Evolutionary conservation across 1,139 yeast species (phyloP).

Genomic region (Taphrina deformans): DNA sequence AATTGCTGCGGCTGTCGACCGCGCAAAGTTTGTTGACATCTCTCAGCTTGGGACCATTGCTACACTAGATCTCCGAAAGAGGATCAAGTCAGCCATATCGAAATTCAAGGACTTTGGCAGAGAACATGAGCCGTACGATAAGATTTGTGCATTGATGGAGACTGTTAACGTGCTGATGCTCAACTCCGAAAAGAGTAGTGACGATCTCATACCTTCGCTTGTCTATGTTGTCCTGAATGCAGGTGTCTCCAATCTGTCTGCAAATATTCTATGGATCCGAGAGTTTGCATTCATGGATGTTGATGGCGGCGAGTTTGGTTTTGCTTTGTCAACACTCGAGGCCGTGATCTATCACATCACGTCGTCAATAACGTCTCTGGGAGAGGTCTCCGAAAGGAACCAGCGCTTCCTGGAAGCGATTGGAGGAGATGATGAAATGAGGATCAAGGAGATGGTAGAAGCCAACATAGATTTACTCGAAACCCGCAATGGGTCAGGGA

Average conservation of each 20-base stretch:
- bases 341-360: slow-evolving; percentile 70
- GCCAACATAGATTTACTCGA: slow-evolving; percentile 36
- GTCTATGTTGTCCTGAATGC: slow-evolving; percentile 26
- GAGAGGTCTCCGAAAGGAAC: slow-evolving; percentile 53
- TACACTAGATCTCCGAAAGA: slow-evolving; percentile 15
- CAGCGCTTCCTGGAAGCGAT: slow-evolving; percentile 58
- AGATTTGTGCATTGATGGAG: slow-evolving; percentile 18
- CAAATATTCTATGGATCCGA: slow-evolving; percentile 66
- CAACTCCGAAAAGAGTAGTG: slow-evolving; percentile 25
- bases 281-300: slow-evolving; percentile 56
- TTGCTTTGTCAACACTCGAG: slow-evolving; percentile 74
- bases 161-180: slow-evolving; percentile 27
- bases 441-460: slow-evolving; percentile 34
- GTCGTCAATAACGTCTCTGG: slow-evolving; percentile 51
- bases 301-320: slow-evolving; percentile 58
- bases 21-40: slow-evolving; percentile 15
- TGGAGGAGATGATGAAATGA: slow-evolving; percentile 39
- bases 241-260: slow-evolving; percentile 50
- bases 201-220: slow-evolving; percentile 33
- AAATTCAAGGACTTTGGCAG: slow-evolving; percentile 12
- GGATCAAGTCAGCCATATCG: slow-evolving; percentile 15
- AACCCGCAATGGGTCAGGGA: slow-evolving; percentile 18
- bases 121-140: slow-evolving; percentile 21
- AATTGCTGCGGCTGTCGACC: slow-evolving; percentile 24
- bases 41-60: slow-evolving; percentile 29